Conservation (phyloP, 108 stramenopile species). For the Fragilariopsis cylindrus region DNA sequence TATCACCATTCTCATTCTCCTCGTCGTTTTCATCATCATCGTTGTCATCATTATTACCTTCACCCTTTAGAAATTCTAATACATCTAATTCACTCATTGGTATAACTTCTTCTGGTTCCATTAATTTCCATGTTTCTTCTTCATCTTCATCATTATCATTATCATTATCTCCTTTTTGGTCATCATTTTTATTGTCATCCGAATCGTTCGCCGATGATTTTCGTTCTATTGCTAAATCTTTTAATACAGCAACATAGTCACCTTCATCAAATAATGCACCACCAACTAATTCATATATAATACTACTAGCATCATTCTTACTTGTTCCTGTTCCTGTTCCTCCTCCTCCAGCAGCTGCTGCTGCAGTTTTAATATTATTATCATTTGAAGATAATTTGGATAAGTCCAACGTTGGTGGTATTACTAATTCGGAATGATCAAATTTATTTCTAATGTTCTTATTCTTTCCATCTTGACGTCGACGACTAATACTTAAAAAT, state of each 20-base stretch:
- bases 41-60: slow-evolving; percentile 21
- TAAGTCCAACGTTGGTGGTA: slow-evolving; percentile 24
- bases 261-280: slow-evolving; percentile 36
- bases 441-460: neutral
- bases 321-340: neutral
- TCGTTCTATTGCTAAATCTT: slow-evolving; percentile 7
- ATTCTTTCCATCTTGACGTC: neutral
- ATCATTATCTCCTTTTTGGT: neutral
- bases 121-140: slow-evolving; percentile 32
- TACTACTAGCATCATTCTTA: neutral
- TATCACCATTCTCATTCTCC: neutral
- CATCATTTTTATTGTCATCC: neutral
- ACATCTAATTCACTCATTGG: slow-evolving; percentile 31
- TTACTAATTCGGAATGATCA: slow-evolving; percentile 14
- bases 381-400: slow-evolving; percentile 22
- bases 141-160: slow-evolving; percentile 25
- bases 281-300: slow-evolving; percentile 33
- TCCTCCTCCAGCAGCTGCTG: too few relatives aligned
- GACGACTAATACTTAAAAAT: slow-evolving; percentile 31
- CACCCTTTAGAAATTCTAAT: slow-evolving; percentile 35
- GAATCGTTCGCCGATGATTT: neutral
- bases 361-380: neutral
- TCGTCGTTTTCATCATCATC: neutral
- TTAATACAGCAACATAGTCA: slow-evolving; percentile 34
- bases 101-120: slow-evolving; percentile 41